Base-by-base conservation (phyloP, 2,329 filamentous ascomycete genomes). In the Microsporum audouinii region DNA sequence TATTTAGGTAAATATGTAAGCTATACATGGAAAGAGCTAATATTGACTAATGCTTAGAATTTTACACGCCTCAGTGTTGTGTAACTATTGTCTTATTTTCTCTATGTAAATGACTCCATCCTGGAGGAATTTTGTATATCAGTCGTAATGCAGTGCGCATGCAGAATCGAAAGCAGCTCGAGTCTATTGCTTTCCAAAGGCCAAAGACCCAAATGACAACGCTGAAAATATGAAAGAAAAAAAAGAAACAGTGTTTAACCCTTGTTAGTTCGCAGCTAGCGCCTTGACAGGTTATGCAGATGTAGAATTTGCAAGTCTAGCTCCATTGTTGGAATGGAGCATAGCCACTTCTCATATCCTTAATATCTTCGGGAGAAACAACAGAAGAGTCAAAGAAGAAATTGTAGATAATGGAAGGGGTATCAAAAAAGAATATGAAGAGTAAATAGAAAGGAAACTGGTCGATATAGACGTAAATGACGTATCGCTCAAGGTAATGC, bases 241-340 rank as follows among this genome's bases (percentile, higher is more conserved):
- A 29, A 34, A 55, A 34, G 31, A n/a, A 58, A 45, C 33, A 34
- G n/a, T 58, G 39, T 47, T 61, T 57, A 61, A 63, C 62, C 62
- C 60, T 63, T 63, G 62, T 63, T 63, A 55, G 62, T 63, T 63
- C 62, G 62, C 60, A 56, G 62, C 62, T 58, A 12, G 60, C 51
- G 62, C 60, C 62, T 57, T 41, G 62, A 63, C 62, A 62, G 62
- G 62, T 63, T 60, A 60, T 59, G 49, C 59, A 49, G 57, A 62
- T 43, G 57, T 36, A 59, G 57, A 47, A 59, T 47, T 47, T 23
- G 41, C 39, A 27, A 34, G 57, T 58, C 57, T 58, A 63, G 60
- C 45, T 60, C 47, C 62, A 62, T 63, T 63, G 62, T 63, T 63
- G 62, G 62, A 63, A 63, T 63, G 62, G 58, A 58, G 47, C 27